Base-by-base conservation (phyloP, 2,329 filamentous ascomycete genomes). In the Phyllosticta capitalensis region DNA sequence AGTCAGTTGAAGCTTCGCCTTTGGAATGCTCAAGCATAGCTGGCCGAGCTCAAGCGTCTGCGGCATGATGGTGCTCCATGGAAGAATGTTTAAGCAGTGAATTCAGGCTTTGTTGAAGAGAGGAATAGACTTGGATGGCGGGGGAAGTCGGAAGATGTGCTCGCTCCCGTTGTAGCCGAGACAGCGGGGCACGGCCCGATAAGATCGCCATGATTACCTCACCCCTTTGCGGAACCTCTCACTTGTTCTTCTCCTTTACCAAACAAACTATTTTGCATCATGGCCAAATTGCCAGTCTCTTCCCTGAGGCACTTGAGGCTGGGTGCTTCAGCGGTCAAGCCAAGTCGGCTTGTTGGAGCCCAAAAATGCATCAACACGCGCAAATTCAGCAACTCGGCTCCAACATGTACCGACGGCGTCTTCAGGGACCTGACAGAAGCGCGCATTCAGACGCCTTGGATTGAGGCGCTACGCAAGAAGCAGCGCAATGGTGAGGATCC, bases 401-500 rank as follows among this genome's bases (percentile, higher is more conserved):
- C 20, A 30, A 66, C 62, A 48, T 65, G 60, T 17, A 83, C 80
- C 17, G 81, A 84, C 72, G 83, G 83, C 2, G 82, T 85, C n/a
- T 84, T 83, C 66, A 74, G 76, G 54, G 82, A 79, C 57, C 72
- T 85, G 56, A 83, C 82, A 54, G 78, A 79, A 19, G 81, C 81
- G 73, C 76, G 83, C 52, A 81, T 85, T 7, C 81, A 82, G 62
- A 85, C 80, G n/a, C 85, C 86, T 26, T 88, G 85, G 83, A 80
- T 88, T 49, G 83, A 88, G 64, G 86, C 86, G 0, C 74, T 87
- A 54, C 77, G 76, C 20, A 76, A 79, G 64, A 79, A 81, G 64
- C 78, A 81, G 60, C 65, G 67, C 57, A 69, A 72, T 21, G 67
- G 65, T 1, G 64, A 68, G 20, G 69, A 70, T 49, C 65, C 69